Conservation (phyloP, 2,329 filamentous ascomycete species). For the Hypoxylon sp. region DNA sequence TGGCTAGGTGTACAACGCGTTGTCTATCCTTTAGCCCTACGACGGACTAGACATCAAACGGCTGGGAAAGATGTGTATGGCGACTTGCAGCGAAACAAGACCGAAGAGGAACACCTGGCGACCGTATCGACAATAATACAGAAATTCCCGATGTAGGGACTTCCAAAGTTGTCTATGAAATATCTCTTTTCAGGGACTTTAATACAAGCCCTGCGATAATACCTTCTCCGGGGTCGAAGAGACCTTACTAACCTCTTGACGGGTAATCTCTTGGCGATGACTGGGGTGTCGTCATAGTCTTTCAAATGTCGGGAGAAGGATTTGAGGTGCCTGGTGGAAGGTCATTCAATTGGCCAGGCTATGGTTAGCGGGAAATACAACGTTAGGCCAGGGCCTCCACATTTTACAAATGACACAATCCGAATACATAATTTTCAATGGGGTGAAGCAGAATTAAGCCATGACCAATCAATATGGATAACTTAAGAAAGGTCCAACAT, state of each 20-base stretch:
- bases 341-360: slow-evolving; percentile 25
- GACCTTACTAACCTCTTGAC: slow-evolving; percentile 27
- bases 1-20: slow-evolving; percentile 23
- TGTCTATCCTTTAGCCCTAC: slow-evolving; percentile 19
- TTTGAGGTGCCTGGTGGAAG: slow-evolving; percentile 36
- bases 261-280: slow-evolving; percentile 42
- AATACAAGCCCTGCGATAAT: slow-evolving; percentile 19
- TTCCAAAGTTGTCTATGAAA: slow-evolving; percentile 38
- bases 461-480: slow-evolving; percentile 34
- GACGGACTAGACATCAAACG: not conserved
- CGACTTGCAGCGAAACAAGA: not conserved
- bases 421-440: slow-evolving; percentile 35
- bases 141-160: slow-evolving; percentile 36
- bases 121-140: slow-evolving; percentile 8
- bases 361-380: slow-evolving; percentile 32
- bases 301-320: slow-evolving; percentile 37
- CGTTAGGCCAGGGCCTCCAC: slow-evolving; percentile 24
- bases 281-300: slow-evolving; percentile 41
- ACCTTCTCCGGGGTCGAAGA: slow-evolving; percentile 22
- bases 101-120: not conserved
- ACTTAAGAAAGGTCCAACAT: slow-evolving; percentile 30
- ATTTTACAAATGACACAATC: slow-evolving; percentile 37
- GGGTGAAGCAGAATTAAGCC: slow-evolving; percentile 27
- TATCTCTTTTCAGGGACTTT: too few relatives aligned
- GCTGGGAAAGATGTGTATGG: not conserved